phyloP scores from a whole-genome alignment of 495 filamentous ascomycete genomes.

The Hypoxylon perforatum region DNA sequence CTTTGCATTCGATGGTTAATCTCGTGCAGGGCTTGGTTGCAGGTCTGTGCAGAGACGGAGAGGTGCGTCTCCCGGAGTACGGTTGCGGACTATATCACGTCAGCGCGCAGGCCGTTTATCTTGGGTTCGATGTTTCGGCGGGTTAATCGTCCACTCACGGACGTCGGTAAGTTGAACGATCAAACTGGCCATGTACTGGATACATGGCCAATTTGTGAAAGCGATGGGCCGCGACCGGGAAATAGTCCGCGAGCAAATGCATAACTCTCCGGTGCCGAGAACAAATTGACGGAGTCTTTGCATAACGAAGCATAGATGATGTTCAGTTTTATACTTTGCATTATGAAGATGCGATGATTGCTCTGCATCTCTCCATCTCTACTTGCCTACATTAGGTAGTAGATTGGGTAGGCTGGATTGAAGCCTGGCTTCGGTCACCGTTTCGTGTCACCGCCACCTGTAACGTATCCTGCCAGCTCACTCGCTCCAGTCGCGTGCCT shows the following conservation, averaged over 20 bases:
- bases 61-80: too few relatives aligned
- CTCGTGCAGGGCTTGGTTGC: too few relatives aligned
- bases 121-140: too few relatives aligned
- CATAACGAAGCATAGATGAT: conserved; percentile 3
- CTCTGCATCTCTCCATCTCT: conserved; percentile 9
- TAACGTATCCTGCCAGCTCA: conserved; percentile 17
- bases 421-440: conserved; percentile 20
- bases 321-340: conserved; percentile 15
- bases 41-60: too few relatives aligned
- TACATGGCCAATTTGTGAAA: conserved; percentile 5
- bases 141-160: neutral
- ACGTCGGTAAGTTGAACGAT: neutral
- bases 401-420: conserved; percentile 10
- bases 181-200: neutral
- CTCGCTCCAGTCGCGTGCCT: neutral
- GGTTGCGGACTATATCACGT: too few relatives aligned
- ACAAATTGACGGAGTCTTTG: neutral
- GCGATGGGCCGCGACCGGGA: conserved; percentile 14
- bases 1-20: too few relatives aligned
- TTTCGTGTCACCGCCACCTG: conserved; percentile 25
- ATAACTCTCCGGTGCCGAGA: too few relatives aligned
- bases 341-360: conserved; percentile 16
- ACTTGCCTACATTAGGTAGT: too few relatives aligned
- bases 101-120: too few relatives aligned
- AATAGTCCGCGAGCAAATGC: conserved; percentile 26